Percentiles rank a stretch among this genome's conserved stretches.
Evolutionary conservation across 139 green algal genomes (phyloP).

Genomic region (Parachlorella kessleri): DNA sequence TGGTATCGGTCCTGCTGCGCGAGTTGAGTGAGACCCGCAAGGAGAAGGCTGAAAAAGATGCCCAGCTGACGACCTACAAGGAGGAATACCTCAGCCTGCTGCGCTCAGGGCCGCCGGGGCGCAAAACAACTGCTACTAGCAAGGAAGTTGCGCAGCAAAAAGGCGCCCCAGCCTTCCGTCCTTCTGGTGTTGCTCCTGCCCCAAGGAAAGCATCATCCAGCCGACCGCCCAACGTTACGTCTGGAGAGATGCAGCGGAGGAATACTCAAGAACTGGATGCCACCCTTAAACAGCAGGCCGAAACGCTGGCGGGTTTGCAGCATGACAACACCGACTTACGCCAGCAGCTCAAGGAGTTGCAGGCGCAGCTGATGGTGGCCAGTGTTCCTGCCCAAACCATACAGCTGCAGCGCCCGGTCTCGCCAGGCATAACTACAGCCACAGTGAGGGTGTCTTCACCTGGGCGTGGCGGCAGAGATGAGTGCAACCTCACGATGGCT

Average conservation of each 20-base stretch:
- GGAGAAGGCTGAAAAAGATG: background rate
- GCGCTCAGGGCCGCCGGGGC: too few relatives aligned
- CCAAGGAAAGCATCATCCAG: too few relatives aligned
- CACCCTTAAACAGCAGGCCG: too few relatives aligned
- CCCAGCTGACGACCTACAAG: background rate
- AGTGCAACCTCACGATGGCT: background rate
- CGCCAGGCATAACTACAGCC: background rate
- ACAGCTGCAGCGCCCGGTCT: background rate
- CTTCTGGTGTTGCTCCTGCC: too few relatives aligned
- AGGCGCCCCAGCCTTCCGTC: too few relatives aligned
- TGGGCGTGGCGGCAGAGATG: too few relatives aligned
- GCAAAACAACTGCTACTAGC: too few relatives aligned
- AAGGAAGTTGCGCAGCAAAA: too few relatives aligned
- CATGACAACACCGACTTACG: slow-evolving; percentile 10
- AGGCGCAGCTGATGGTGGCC: background rate
- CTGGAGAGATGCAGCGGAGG: too few relatives aligned
- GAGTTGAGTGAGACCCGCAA: background rate
- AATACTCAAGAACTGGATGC: too few relatives aligned
- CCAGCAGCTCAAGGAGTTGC: background rate
- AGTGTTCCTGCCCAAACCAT: background rate
- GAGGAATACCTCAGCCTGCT: too few relatives aligned
- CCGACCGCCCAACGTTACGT: too few relatives aligned
- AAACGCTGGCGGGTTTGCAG: background rate
- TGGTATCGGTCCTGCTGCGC: background rate
- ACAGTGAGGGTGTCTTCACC: background rate